Conservation (phyloP, 306 rosid genomes). For the Sphenostylis stenocarpa region DNA sequence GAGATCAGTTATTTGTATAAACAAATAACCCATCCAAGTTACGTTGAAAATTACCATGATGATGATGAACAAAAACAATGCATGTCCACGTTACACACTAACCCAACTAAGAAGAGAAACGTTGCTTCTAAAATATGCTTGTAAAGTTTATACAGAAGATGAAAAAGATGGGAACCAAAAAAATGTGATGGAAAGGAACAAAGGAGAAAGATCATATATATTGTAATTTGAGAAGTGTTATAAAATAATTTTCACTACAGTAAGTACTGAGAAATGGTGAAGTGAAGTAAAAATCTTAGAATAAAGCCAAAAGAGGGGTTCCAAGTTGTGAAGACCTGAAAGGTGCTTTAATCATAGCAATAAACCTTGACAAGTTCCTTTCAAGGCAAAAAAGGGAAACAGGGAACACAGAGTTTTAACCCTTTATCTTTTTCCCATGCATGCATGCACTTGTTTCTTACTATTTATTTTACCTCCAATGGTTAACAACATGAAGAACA, state of each 20-base stretch:
- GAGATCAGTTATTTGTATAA: too few species aligned
- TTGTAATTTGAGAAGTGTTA: not conserved
- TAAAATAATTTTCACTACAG: not conserved
- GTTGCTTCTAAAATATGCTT: not conserved
- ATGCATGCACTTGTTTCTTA: conserved; percentile 17
- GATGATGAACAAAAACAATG: not conserved
- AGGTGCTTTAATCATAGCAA: conserved; percentile 44
- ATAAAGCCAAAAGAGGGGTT: conserved; percentile 34
- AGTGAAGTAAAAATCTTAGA: conserved; percentile 8
- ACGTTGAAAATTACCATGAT: too few species aligned
- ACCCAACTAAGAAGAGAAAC: not conserved
- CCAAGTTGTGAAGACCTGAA: conserved; percentile 32
- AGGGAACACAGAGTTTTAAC: conserved; percentile 29
- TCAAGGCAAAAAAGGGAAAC: conserved; percentile 23
- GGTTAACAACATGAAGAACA: conserved; percentile 37
- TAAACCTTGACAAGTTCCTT: conserved; percentile 43
- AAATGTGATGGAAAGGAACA: not conserved
- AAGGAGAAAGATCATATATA: too few species aligned
- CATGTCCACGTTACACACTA: not conserved
- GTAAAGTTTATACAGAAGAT: too few species aligned
- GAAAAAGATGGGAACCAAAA: too few species aligned
- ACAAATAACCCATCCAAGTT: too few species aligned
- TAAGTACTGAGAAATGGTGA: conserved; percentile 17
- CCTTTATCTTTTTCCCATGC: conserved; percentile 32
- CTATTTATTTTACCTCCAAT: conserved; percentile 21